Evolutionary conservation across 306 rosid genomes (phyloP), one percentile per base, ranked within the genome.

Genomic region (Vigna reflexopilosa): DNA sequence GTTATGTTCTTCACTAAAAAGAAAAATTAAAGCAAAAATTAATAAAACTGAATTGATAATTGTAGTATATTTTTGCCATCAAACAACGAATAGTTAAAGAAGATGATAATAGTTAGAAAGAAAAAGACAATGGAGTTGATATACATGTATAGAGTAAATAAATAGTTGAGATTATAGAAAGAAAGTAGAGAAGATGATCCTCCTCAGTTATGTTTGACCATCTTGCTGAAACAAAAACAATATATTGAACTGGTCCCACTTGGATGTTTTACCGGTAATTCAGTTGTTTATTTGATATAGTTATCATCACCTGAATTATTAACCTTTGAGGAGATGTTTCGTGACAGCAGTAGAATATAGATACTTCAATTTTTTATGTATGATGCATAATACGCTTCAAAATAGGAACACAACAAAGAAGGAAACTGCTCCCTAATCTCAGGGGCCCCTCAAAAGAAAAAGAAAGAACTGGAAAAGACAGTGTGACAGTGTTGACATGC

Each of bases 381-480:
- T 56, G 78, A 44, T 42, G 66, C 80, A 66, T 81, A 47, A 13
- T 17, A 22, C 49, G 68, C 79, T 64, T 28, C 45, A 49, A 72
- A 62, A 13, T 22, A 73, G 81, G 38, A 58, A 69, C 50, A 13
- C 51, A 40, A 65, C 78, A 77, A 80, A 77, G 56, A 70, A 85
- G 81, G 78, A 77, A 32, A 70, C 28, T 57, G 48, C 47, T 30
- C 22, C 47, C 4, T 16, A 32, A 62, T 62, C 68, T 2, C 68
- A 62, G 13, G 68, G 47, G n/a, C 5, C 14, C 13, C 12, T n/a
- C 32, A 32, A 68, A 45, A 47, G 44, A 38, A 38, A 55, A 55
- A 7, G 16, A 78, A 45, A 54, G 67, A 45, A 28, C 47, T 74
- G 63, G 72, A 67, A 69, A 55, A 47, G 78, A 57, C 56, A 66